phyloP scores from a whole-genome alignment of 306 rosid genomes.

The Sechiopsis laciniata region DNA sequence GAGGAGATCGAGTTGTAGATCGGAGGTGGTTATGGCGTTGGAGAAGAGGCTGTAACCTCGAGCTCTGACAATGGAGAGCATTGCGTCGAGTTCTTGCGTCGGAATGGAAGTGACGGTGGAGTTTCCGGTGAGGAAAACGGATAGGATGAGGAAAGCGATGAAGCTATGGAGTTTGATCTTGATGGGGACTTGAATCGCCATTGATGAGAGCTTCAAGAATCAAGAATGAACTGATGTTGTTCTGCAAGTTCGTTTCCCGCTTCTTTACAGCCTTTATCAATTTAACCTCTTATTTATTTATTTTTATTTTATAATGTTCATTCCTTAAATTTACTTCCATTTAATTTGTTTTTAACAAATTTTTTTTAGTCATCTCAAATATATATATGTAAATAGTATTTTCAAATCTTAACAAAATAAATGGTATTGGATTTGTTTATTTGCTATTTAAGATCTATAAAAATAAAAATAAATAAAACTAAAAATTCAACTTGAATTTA shows the following conservation, averaged over 20 bases:
- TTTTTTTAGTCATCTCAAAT: too few relatives aligned
- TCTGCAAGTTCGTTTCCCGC: background rate
- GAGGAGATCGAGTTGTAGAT: slow-evolving; percentile 37
- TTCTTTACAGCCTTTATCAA: too few relatives aligned
- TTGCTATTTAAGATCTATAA: too few relatives aligned
- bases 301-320: too few relatives aligned
- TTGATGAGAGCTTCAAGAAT: slow-evolving; percentile 22
- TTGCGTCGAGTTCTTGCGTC: slow-evolving; percentile 36
- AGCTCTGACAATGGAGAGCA: slow-evolving; percentile 41
- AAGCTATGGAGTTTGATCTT: background rate
- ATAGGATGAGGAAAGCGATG: background rate
- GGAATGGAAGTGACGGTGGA: slow-evolving; percentile 26
- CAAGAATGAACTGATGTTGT: background rate
- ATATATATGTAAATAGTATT: too few relatives aligned
- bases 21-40: slow-evolving; percentile 63
- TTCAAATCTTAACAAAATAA: too few relatives aligned
- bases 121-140: background rate
- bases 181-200: slow-evolving; percentile 16
- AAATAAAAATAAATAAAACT: too few relatives aligned
- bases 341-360: too few relatives aligned
- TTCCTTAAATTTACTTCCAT: too few relatives aligned
- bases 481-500: too few relatives aligned
- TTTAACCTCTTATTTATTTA: too few relatives aligned
- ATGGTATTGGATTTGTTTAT: too few relatives aligned
- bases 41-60: slow-evolving; percentile 56